These are phyloP conservation scores for Chaetomium sp. DNA, from an alignment of 2,329 filamentous ascomycete genomes.

Conservation along the genomic window DNA sequence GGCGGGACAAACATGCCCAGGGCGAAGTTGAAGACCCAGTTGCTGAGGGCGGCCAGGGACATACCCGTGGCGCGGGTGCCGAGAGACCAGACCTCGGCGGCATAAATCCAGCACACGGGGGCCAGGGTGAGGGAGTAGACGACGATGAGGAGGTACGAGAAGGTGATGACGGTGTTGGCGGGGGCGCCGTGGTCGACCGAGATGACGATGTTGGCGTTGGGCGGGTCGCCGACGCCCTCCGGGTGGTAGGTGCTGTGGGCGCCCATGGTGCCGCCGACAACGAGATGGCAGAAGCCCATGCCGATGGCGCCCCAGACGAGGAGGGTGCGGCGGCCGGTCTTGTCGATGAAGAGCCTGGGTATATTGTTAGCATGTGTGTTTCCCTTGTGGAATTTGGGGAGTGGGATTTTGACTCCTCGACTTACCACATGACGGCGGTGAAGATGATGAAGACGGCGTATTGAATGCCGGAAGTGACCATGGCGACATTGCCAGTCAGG, in stretches of 20 bases:
- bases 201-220: conserved; percentile 45
- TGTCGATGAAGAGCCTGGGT: conserved; percentile 34
- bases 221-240: conserved; percentile 27
- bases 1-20: conserved; percentile 53
- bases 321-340: conserved; percentile 26
- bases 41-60: conserved; percentile 48
- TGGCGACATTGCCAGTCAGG: conserved; percentile 39
- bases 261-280: conserved; percentile 40
- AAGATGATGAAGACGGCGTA: conserved; percentile 42
- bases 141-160: conserved; percentile 58
- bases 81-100: conserved; percentile 57
- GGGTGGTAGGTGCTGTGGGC: conserved; percentile 30
- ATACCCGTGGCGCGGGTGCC: conserved; percentile 55
- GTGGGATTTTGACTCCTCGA: background rate
- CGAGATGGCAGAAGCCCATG: conserved; percentile 32
- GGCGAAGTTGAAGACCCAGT: conserved; percentile 50
- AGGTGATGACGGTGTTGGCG: conserved; percentile 58
- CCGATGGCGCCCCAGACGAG: conserved; percentile 22
- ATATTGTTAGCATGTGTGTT: background rate
- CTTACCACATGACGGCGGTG: conserved; percentile 35
- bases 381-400: too few species aligned
- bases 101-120: conserved; percentile 60
- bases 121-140: conserved; percentile 59
- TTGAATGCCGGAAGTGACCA: conserved; percentile 39
- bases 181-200: conserved; percentile 41